A percentile compares a stretch with the other conserved stretches of the same genome.
Evolutionary conservation across 2,329 filamentous ascomycete genomes (phyloP).

Genomic region (Penicillium polonicum): DNA sequence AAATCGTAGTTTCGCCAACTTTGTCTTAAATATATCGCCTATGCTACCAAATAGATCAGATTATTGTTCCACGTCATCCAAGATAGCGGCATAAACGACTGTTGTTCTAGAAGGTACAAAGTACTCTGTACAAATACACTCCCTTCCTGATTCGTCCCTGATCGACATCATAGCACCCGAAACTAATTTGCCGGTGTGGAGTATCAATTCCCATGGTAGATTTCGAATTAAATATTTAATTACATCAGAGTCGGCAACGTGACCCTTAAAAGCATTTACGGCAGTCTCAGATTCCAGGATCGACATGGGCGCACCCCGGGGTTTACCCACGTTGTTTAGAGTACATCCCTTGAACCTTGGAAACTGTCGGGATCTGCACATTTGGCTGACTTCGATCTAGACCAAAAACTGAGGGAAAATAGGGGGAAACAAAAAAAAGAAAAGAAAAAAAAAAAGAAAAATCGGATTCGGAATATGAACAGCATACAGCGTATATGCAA

Average conservation of each 20-base stretch:
- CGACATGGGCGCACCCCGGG: background rate
- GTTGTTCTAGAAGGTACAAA: background rate
- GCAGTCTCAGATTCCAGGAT: background rate
- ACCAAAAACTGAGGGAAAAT: background rate
- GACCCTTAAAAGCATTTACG: background rate
- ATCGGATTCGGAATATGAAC: background rate
- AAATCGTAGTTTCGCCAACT: background rate
- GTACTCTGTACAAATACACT: background rate
- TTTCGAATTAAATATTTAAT: background rate
- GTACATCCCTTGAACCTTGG: background rate
- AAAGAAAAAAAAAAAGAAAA: background rate
- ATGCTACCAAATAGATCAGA: background rate
- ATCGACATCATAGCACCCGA: background rate
- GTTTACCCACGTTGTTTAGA: background rate
- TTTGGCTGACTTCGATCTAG: background rate
- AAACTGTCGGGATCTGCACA: background rate
- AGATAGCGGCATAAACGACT: background rate
- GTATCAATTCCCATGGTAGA: background rate
- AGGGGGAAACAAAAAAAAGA: background rate
- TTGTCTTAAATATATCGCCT: background rate
- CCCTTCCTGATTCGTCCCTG: background rate
- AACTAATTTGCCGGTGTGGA: background rate
- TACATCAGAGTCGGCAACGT: background rate
- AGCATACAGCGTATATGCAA: background rate
- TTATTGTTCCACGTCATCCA: background rate